Evolutionary conservation across 2,329 filamentous ascomycete genomes (phyloP).

Genomic region (Graphium sp.): DNA sequence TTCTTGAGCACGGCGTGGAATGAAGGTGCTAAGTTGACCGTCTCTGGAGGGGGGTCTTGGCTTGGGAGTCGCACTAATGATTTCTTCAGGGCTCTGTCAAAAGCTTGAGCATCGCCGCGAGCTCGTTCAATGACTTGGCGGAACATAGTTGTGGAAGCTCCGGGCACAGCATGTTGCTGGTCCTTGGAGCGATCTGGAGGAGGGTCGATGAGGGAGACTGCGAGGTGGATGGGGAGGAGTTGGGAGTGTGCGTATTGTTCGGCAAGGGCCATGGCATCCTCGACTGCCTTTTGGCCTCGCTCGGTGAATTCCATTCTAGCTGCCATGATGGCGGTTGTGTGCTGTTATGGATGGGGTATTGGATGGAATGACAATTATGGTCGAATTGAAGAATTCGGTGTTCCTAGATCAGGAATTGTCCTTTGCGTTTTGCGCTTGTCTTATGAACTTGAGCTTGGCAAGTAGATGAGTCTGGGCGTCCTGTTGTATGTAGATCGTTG

Average conservation of each 20-base stretch:
- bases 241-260: constrained; percentile 86
- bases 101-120: constrained; percentile 77
- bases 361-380: too few species aligned
- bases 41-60: constrained; percentile 87
- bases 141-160: constrained; percentile 58
- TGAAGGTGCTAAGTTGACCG: constrained; percentile 63
- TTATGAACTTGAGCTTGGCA: too few species aligned
- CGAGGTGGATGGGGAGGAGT: constrained; percentile 77
- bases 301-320: constrained; percentile 86
- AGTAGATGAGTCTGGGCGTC: too few species aligned
- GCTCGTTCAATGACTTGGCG: constrained; percentile 88
- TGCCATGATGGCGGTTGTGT: constrained; percentile 37
- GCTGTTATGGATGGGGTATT: too few species aligned
- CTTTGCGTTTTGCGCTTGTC: too few species aligned
- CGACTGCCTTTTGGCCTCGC: constrained; percentile 73
- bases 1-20: constrained; percentile 72
- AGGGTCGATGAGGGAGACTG: constrained; percentile 64
- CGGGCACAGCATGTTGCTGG: constrained; percentile 59
- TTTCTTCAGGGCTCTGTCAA: constrained; percentile 86
- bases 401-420: too few species aligned
- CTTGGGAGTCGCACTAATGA: constrained; percentile 76
- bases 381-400: too few species aligned
- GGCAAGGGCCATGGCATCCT: constrained; percentile 75
- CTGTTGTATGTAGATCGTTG: too few species aligned
- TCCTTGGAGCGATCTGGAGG: constrained; percentile 64